Percentiles rank a stretch among this genome's conserved stretches.
Conservation (phyloP, 108 stramenopile genomes). For the Skeletonema marinoi region DNA sequence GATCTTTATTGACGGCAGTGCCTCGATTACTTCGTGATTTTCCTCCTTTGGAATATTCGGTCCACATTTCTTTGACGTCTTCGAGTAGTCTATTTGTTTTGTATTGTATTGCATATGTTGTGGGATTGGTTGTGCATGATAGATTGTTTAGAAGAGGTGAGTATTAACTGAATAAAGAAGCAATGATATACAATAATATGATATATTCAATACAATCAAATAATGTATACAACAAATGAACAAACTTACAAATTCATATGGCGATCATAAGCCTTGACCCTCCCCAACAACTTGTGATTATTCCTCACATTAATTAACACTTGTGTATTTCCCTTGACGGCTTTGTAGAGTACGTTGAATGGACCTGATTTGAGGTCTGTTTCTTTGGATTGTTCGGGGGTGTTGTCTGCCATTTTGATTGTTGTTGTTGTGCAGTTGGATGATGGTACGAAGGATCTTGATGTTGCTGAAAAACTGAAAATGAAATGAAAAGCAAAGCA, state of each 20-base stretch:
- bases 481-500: too few relatives aligned
- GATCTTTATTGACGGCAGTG: constrained; percentile 92
- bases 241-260: constrained; percentile 88
- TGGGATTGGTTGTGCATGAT: background rate
- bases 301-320: constrained; percentile 98
- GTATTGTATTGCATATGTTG: background rate
- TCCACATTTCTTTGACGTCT: constrained; percentile 99
- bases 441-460: too few relatives aligned
- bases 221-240: background rate
- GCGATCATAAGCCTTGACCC: constrained; percentile 97
- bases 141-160: background rate
- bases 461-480: too few relatives aligned
- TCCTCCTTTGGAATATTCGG: constrained; percentile 93
- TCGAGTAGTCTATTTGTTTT: constrained; percentile 82
- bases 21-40: constrained; percentile 51
- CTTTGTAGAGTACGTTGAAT: constrained; percentile 90
- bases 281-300: constrained; percentile 97
- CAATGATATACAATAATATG: background rate
- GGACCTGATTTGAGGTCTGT: constrained; percentile 89
- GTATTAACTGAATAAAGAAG: background rate
- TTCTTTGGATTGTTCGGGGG: constrained; percentile 5
- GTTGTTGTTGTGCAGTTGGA: background rate
- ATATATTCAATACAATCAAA: background rate
- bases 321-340: constrained; percentile 93
- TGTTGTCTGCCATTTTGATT: background rate